Percentiles rank a stretch among this genome's conserved stretches.
phyloP scores from a whole-genome alignment of 441 rosid species.

The Populus tomentosa region DNA sequence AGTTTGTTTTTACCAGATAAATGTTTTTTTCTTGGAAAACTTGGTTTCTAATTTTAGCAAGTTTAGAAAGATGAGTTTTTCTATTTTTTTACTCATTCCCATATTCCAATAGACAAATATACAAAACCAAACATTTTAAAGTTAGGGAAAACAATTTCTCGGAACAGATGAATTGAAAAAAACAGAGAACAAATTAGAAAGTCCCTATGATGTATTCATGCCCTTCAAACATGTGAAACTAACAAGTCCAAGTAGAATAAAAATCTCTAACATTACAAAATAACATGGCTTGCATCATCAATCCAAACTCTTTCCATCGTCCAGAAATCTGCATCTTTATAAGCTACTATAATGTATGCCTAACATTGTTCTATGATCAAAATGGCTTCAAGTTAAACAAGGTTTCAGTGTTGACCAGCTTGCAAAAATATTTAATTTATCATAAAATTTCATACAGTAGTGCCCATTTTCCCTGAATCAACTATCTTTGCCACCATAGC shows the following conservation, averaged over 20 bases:
- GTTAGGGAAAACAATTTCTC: not conserved
- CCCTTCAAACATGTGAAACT: not conserved
- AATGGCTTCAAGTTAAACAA: not conserved
- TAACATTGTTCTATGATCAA: not conserved
- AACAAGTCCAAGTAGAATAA: not conserved
- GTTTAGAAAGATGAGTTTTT: too few relatives aligned
- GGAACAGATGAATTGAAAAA: not conserved
- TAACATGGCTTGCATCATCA: too few relatives aligned
- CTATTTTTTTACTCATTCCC: not conserved
- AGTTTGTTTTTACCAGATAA: not conserved
- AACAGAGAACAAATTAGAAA: not conserved
- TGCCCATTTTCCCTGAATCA: not conserved
- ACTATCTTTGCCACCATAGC: not conserved
- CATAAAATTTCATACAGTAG: not conserved
- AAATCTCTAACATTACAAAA: too few relatives aligned
- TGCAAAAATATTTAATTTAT: not conserved
- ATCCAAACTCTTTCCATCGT: too few relatives aligned
- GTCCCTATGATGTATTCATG: not conserved
- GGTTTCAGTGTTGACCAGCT: not conserved
- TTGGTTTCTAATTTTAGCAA: not conserved
- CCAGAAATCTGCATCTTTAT: too few relatives aligned
- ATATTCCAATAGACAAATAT: not conserved
- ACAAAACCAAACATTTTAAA: not conserved
- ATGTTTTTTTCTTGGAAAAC: not conserved
- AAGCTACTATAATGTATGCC: not conserved